phyloP scores from a whole-genome alignment of 208 protist genomes.

The Crithidia bombi region DNA sequence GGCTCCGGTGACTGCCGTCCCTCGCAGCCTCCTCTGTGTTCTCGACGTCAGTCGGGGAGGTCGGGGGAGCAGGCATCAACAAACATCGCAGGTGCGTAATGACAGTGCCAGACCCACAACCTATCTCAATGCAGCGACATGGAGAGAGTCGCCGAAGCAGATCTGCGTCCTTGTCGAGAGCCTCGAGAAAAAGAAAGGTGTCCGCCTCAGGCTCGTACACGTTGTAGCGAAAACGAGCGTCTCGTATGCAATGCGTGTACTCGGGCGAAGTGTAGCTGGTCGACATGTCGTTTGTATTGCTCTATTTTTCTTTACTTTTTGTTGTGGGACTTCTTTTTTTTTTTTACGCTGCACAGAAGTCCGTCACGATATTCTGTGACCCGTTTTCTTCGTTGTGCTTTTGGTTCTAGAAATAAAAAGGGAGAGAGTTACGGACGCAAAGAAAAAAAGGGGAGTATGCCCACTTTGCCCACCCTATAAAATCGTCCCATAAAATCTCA shows the following conservation, averaged over 20 bases:
- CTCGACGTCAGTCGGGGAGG: background rate
- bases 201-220: conserved; percentile 93
- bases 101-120: conserved; percentile 84
- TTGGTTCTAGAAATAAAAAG: too few relatives aligned
- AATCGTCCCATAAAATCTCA: too few relatives aligned
- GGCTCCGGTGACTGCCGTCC: background rate
- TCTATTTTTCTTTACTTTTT: background rate
- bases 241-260: conserved; percentile 85
- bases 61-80: conserved; percentile 16
- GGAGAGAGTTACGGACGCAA: too few relatives aligned
- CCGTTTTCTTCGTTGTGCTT: too few relatives aligned
- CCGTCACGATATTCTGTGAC: too few relatives aligned
- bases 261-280: conserved; percentile 65
- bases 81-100: conserved; percentile 74
- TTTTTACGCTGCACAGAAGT: background rate
- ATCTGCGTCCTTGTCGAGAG: conserved; percentile 61
- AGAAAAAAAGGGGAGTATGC: too few relatives aligned
- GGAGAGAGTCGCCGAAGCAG: conserved; percentile 45
- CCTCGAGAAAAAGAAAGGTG: conserved; percentile 87
- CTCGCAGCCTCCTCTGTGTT: background rate
- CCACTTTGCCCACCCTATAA: too few relatives aligned
- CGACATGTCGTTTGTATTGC: background rate
- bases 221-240: conserved; percentile 60
- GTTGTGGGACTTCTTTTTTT: background rate
- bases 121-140: conserved; percentile 74